Evolutionary conservation across 2,329 filamentous ascomycete species (phyloP).

Genomic region (Aspergillus terreus): DNA sequence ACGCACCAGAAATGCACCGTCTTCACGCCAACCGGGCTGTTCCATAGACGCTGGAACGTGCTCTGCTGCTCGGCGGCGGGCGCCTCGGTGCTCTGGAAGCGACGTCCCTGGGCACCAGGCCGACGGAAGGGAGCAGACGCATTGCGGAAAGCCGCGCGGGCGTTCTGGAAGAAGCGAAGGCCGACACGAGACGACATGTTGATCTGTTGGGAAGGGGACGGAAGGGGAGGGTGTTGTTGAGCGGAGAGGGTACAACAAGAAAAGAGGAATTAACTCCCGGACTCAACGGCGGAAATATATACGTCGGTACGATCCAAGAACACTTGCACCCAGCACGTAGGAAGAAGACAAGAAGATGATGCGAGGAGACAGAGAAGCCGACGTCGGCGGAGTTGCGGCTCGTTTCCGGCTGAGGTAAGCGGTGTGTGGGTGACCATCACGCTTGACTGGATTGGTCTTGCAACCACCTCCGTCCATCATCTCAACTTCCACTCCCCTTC

Average conservation of each 20-base stretch:
- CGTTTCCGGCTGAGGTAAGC: conserved; percentile 29
- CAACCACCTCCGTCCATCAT: conserved; percentile 9
- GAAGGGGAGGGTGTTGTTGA: conserved; percentile 9
- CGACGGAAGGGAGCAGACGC: conserved; percentile 54
- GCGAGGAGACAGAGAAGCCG: conserved; percentile 6
- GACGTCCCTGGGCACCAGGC: conserved; percentile 50
- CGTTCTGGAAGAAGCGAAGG: conserved; percentile 54
- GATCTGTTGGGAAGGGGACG: conserved; percentile 10
- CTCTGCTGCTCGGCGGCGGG: conserved; percentile 44
- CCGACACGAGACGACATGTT: conserved; percentile 57
- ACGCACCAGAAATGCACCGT: conserved; percentile 95
- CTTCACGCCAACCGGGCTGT: conserved; percentile 76
- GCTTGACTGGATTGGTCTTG: conserved; percentile 23
- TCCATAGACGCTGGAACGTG: conserved; percentile 73
- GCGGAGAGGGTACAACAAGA: conserved; percentile 9
- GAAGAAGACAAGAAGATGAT: conserved; percentile 13
- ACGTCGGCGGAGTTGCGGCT: conserved; percentile 20
- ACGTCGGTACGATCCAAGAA: neutral
- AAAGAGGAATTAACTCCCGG: neutral
- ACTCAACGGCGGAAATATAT: neutral
- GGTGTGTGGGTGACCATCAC: conserved; percentile 13
- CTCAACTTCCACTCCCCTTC: neutral
- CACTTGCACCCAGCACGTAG: neutral
- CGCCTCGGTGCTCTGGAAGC: conserved; percentile 68
- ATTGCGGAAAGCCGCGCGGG: conserved; percentile 48